Percentiles rank a stretch among this genome's conserved stretches.
These are phyloP conservation scores for Acorus calamus DNA, from an alignment of 106 monocot genomes.

Conservation along the genomic window DNA sequence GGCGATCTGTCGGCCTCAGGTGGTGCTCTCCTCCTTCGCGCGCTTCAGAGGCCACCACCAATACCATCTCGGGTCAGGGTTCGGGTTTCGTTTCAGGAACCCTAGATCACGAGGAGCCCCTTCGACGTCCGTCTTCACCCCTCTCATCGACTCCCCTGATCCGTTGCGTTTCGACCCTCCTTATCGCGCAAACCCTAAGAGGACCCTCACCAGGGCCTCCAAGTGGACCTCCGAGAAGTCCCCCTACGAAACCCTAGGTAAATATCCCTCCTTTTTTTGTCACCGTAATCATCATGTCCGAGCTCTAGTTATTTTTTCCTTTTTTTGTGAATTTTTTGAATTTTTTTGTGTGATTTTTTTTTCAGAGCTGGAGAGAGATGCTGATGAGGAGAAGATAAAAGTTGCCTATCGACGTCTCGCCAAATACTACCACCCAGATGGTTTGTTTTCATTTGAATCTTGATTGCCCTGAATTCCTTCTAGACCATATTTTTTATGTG, in stretches of 20 bases:
- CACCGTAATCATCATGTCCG: background rate
- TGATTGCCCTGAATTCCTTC: no score
- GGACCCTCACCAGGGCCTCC: conserved; percentile 65
- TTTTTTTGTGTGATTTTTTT: conserved; percentile 8
- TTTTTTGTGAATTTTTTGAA: background rate
- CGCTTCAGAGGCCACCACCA: conserved; percentile 14
- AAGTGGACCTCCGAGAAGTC: conserved; percentile 78
- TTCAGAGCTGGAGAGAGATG: conserved; percentile 76
- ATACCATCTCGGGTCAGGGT: background rate
- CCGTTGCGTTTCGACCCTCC: conserved; percentile 16
- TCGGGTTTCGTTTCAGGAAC: conserved; percentile 11
- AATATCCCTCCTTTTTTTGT: background rate
- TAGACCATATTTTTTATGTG: no score
- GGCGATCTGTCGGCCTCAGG: conserved; percentile 31
- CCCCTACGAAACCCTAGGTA: conserved; percentile 91
- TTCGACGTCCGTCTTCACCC: conserved; percentile 11
- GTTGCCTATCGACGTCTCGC: conserved; percentile 72
- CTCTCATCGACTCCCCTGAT: conserved; percentile 23
- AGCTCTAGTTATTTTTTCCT: background rate
- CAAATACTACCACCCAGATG: conserved; percentile 95
- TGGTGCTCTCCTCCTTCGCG: conserved; percentile 22
- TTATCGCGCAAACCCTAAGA: conserved; percentile 26
- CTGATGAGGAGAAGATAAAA: conserved; percentile 89
- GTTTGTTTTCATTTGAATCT: conserved; percentile 14
- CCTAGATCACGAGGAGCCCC: conserved; percentile 6